Evolutionary conservation across 176 grass and related monocot species (phyloP).

Genomic region (Oryza nivara): DNA sequence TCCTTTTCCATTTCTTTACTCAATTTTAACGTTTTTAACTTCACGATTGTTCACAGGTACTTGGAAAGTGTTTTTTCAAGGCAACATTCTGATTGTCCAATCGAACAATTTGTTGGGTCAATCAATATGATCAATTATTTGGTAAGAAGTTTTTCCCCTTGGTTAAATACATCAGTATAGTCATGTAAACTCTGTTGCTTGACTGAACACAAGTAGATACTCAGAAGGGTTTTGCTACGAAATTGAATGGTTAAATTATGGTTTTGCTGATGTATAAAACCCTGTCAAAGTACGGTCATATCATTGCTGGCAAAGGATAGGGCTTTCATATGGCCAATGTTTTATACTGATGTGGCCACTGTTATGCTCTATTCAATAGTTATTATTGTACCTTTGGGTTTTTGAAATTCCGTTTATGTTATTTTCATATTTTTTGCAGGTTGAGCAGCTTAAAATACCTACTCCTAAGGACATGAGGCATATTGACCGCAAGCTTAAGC

Average conservation of each 20-base stretch:
- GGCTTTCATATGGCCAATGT: conserved; percentile 6
- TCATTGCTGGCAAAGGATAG: not conserved
- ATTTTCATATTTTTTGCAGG: conserved; percentile 43
- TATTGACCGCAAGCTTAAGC: conserved; percentile 71
- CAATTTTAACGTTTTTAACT: conserved; percentile 10
- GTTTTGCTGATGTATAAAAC: not conserved
- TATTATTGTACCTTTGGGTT: not conserved
- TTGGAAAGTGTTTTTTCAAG: conserved; percentile 69
- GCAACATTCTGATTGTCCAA: conserved; percentile 53
- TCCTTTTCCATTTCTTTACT: conserved; percentile 24
- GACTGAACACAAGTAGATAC: not conserved
- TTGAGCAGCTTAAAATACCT: conserved; percentile 59
- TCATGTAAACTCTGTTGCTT: not conserved
- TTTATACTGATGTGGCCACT: not conserved
- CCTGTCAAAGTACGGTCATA: not conserved
- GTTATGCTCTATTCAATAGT: conserved; percentile 5
- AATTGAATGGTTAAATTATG: not conserved
- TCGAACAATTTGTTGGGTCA: conserved; percentile 60
- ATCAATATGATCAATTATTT: conserved; percentile 63
- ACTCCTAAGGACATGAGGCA: conserved; percentile 65
- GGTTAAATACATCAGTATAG: conserved; percentile 3
- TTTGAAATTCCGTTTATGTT: not conserved
- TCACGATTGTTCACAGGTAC: conserved; percentile 68
- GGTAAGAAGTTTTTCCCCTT: conserved; percentile 51
- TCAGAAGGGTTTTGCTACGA: not conserved